A percentile compares a stretch with the other conserved stretches of the same genome.
These are phyloP conservation scores for Pleomassaria siparia DNA, from an alignment of 2,329 filamentous ascomycete species.

Conservation along the genomic window DNA sequence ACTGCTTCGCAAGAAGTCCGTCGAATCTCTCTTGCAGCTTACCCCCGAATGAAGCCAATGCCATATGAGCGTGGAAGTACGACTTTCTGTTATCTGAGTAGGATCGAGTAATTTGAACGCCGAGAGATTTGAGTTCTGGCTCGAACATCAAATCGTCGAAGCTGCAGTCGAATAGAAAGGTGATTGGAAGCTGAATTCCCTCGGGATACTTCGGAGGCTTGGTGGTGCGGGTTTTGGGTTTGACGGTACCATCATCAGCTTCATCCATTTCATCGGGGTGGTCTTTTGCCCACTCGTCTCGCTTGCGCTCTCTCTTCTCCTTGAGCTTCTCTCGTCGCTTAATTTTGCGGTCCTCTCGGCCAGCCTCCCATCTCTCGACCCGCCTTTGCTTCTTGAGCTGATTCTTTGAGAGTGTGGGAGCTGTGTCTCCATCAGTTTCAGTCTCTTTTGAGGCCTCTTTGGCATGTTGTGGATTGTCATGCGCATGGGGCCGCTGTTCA, in stretches of 20 bases:
- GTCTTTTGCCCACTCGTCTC: slow-evolving; percentile 48
- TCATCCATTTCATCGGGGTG: slow-evolving; percentile 18
- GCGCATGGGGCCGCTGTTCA: slow-evolving; percentile 3
- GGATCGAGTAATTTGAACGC: slow-evolving; percentile 78
- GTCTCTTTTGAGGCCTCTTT: slow-evolving; percentile 9
- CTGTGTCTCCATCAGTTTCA: slow-evolving; percentile 5
- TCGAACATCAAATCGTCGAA: slow-evolving; percentile 90
- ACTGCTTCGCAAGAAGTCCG: slow-evolving; percentile 67
- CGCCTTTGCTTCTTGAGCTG: slow-evolving; percentile 78
- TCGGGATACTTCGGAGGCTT: background rate
- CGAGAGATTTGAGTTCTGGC: slow-evolving; percentile 80
- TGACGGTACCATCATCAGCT: slow-evolving; percentile 14
- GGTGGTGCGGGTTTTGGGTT: background rate
- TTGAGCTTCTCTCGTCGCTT: slow-evolving; percentile 59
- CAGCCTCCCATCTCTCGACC: slow-evolving; percentile 74
- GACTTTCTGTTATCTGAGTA: slow-evolving; percentile 85
- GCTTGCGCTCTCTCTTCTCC: slow-evolving; percentile 55
- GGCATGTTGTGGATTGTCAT: background rate
- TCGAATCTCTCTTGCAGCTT: slow-evolving; percentile 77
- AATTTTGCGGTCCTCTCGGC: slow-evolving; percentile 60
- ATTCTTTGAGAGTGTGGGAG: slow-evolving; percentile 71
- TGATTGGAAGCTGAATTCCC: slow-evolving; percentile 68
- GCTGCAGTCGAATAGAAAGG: slow-evolving; percentile 85
- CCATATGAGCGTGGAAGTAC: slow-evolving; percentile 69
- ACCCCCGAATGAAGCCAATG: slow-evolving; percentile 76